Percentiles rank a stretch among this genome's conserved stretches.
Conservation (phyloP, 2,329 filamentous ascomycete species). For the Paraconiothyrium sp. region DNA sequence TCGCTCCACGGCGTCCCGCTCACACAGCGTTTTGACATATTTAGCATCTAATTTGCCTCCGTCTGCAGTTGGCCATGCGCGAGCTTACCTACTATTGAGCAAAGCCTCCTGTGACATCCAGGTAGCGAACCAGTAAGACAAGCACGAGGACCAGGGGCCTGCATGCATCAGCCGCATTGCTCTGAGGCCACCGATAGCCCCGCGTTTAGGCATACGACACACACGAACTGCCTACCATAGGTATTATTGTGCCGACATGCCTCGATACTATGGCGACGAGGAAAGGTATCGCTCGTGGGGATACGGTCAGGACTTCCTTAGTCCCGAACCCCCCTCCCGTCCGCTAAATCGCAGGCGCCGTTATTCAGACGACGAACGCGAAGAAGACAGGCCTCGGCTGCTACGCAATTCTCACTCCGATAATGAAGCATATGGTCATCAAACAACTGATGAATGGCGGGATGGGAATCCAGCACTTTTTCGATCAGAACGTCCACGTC, state of each 20-base stretch:
- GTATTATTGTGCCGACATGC: background rate
- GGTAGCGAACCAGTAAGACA: constrained; percentile 8
- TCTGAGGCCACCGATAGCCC: constrained; percentile 1
- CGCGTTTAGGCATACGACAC: constrained; percentile 2
- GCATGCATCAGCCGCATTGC: constrained; percentile 2
- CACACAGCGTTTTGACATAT: no score
- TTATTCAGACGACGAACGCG: background rate
- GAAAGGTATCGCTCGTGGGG: background rate
- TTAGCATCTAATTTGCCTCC: no score
- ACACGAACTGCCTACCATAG: background rate
- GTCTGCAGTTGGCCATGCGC: no score
- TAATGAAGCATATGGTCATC: background rate
- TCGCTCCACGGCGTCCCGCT: no score
- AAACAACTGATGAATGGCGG: background rate
- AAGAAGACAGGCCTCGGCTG: background rate
- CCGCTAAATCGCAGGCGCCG: constrained; percentile 6
- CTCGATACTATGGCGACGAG: background rate
- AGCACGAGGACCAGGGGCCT: background rate
- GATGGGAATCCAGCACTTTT: background rate
- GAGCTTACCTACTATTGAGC: background rate
- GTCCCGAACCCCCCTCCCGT: background rate
- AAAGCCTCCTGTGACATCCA: background rate
- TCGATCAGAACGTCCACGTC: background rate
- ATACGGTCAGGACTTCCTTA: background rate
- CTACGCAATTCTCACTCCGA: constrained; percentile 3